Percentiles rank a stretch among this genome's conserved stretches.
phyloP scores from a whole-genome alignment of 805 yeast genomes.

The Sugiyamaella lignohabitans region DNA sequence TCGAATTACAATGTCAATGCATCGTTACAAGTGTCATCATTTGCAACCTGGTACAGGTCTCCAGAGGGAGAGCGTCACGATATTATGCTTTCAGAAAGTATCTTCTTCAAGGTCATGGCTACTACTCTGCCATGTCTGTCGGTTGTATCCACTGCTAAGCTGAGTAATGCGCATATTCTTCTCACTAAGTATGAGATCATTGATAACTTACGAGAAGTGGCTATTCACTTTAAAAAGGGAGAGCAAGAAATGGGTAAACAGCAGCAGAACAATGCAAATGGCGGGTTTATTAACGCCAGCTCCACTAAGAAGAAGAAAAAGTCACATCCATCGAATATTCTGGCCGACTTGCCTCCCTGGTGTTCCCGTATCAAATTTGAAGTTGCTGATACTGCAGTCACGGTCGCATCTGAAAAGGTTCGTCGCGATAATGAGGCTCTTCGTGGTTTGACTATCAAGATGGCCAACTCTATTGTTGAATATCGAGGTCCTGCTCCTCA shows the following conservation, averaged over 20 bases:
- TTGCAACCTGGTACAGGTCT: constrained; percentile 29
- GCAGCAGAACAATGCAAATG: neutral
- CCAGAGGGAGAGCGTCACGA: constrained; percentile 25
- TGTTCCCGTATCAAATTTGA: constrained; percentile 25
- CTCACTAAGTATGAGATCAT: constrained; percentile 31
- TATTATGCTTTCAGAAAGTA: constrained; percentile 22
- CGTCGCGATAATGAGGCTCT: constrained; percentile 11
- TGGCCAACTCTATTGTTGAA: constrained; percentile 17
- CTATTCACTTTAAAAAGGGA: constrained; percentile 8
- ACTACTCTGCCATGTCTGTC: constrained; percentile 27
- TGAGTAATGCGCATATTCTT: constrained; percentile 25
- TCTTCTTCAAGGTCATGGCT: constrained; percentile 21
- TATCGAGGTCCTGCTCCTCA: constrained; percentile 9
- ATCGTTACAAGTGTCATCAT: constrained; percentile 22
- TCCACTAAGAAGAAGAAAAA: neutral
- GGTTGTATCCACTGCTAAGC: constrained; percentile 22
- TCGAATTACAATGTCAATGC: constrained; percentile 22
- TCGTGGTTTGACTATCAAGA: constrained; percentile 21
- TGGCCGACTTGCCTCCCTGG: constrained; percentile 25
- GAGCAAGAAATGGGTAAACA: neutral
- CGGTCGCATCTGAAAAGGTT: constrained; percentile 18
- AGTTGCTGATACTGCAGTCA: constrained; percentile 24
- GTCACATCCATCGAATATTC: neutral
- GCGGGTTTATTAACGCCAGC: neutral
- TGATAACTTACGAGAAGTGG: constrained; percentile 26